phyloP scores from a whole-genome alignment of 257 asterid species.

The Nicotiana attenuata region DNA sequence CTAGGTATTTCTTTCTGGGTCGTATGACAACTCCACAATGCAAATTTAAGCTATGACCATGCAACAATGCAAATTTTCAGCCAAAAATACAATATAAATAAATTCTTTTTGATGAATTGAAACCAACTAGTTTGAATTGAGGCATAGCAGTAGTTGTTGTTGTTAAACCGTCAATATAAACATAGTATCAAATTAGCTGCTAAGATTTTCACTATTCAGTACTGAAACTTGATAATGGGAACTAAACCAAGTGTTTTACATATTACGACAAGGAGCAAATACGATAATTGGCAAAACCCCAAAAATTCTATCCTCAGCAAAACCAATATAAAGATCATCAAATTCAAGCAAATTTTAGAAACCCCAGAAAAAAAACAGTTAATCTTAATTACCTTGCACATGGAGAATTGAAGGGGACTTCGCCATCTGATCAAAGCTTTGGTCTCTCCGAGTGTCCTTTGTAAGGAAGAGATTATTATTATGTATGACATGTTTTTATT shows the following conservation, averaged over 20 bases:
- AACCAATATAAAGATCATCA: neutral
- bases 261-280: neutral
- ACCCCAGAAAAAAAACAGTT: neutral
- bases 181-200: neutral
- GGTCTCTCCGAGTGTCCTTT: neutral
- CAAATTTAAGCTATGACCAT: neutral
- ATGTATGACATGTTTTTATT: neutral
- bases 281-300: neutral
- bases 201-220: neutral
- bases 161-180: neutral
- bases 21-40: neutral
- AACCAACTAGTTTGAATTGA: neutral
- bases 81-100: neutral
- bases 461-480: neutral
- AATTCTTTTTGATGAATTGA: neutral
- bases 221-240: neutral
- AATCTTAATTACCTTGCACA: neutral
- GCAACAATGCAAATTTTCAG: neutral
- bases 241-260: neutral
- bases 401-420: neutral
- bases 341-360: neutral
- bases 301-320: neutral
- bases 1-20: neutral
- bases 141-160: neutral
- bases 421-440: slow-evolving; percentile 1